phyloP scores from a whole-genome alignment of 345 rosid genomes.

The Sonneratia alba region DNA sequence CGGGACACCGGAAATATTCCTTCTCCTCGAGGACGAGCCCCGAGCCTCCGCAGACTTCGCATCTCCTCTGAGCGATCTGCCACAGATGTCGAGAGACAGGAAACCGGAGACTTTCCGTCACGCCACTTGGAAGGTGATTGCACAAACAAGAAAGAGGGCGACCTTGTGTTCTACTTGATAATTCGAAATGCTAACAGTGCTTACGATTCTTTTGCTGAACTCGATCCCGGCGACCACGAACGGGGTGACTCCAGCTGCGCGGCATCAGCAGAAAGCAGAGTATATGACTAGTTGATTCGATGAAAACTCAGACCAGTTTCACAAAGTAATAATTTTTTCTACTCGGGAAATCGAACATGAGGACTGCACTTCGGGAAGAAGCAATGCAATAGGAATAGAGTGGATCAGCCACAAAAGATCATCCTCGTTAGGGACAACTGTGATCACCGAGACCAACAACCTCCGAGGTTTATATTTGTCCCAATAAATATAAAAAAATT shows the following conservation, averaged over 20 bases:
- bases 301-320: too few species aligned
- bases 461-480: too few species aligned
- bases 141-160: background rate
- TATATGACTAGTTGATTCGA: background rate
- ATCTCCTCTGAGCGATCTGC: slow-evolving; percentile 72
- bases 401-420: too few species aligned
- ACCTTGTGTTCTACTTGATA: background rate
- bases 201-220: slow-evolving; percentile 84
- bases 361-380: too few species aligned
- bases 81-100: background rate
- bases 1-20: slow-evolving; percentile 55
- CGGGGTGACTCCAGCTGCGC: slow-evolving; percentile 69
- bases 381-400: too few species aligned
- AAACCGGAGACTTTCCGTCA: too few species aligned
- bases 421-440: too few species aligned
- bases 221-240: slow-evolving; percentile 84
- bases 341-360: too few species aligned
- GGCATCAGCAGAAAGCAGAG: background rate
- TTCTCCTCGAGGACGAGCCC: slow-evolving; percentile 56
- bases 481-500: too few species aligned
- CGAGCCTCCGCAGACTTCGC: slow-evolving; percentile 62
- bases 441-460: too few species aligned
- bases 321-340: too few species aligned
- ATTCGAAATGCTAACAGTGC: background rate
- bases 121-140: background rate